Evolutionary conservation across 257 asterid genomes (phyloP), one percentile per base, ranked within the genome.

Genomic region (Lithospermum erythrorhizon): DNA sequence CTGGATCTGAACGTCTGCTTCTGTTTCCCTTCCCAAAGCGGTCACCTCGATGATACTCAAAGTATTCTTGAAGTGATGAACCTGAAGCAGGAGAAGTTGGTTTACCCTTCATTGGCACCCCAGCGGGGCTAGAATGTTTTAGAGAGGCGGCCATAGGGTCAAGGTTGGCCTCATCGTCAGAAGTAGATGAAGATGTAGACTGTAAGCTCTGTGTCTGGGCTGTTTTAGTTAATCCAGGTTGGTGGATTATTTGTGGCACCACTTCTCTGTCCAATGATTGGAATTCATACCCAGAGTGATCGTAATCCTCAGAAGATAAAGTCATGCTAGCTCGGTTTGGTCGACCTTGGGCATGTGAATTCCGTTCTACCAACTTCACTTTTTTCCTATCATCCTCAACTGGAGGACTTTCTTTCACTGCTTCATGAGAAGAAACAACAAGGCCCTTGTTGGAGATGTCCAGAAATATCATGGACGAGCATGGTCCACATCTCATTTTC

Each of bases 401-500:
- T 22, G 59, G 52, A 37, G 70, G 58, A 64, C 55, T 62, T 58
- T 67, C 71, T 64, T 72, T 55, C 20, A 55, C 75, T 67, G 74
- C 89, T 22, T 52, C 76, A 65, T 72, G 69, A 24, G 47, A 58
- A 22, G 84, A 78, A 63, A 77, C 57, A 17, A 67, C 64, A 48
- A 86, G 76, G 27, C 61, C 75, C 65, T 72, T 82, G 65, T 67
- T 30, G 47, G 80, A 71, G 65, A 83, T 76, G 18, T 72, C 65
- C 18, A 82, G 64, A 56, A 62, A 59, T 29, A 86, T 72, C 22
- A 84, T 70, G 1, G 82, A 69, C 22, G 90, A 78, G 82, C 98
- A 91, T 1, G 82, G 76, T 56, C 93, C 93, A 25, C 98, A 91
- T 64, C 81, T 83, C 63, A 86, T 70, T 73, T 82, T 82, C 80